A percentile compares a stretch with the other conserved stretches of the same genome.
These are phyloP conservation scores for Kodamaea plutei DNA, from an alignment of 1,139 yeast species.

Conservation along the genomic window DNA sequence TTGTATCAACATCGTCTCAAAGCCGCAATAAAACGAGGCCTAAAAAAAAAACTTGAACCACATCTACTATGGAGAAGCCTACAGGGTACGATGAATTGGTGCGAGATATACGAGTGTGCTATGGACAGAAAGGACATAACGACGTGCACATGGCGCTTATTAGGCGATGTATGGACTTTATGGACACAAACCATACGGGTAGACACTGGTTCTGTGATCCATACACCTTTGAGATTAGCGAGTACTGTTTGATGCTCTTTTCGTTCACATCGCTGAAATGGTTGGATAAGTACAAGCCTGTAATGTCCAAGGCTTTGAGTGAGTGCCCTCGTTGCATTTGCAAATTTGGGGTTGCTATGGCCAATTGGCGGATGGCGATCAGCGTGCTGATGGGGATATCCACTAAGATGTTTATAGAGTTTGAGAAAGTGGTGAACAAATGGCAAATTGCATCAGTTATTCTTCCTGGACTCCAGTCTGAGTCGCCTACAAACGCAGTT, in stretches of 20 bases:
- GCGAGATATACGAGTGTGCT: slow-evolving; percentile 19
- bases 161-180: slow-evolving; percentile 22
- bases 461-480: slow-evolving; percentile 1
- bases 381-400: slow-evolving; percentile 48
- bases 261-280: slow-evolving; percentile 51
- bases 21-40: too few species aligned
- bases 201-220: slow-evolving; percentile 58
- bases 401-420: slow-evolving; percentile 20
- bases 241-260: slow-evolving; percentile 54
- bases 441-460: slow-evolving; percentile 8
- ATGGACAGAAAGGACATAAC: slow-evolving; percentile 22
- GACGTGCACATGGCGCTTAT: slow-evolving; percentile 26
- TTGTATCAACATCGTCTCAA: too few species aligned
- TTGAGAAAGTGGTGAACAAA: slow-evolving; percentile 20
- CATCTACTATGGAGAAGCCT: too few species aligned
- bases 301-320: slow-evolving; percentile 35
- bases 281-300: slow-evolving; percentile 38
- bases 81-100: too few species aligned
- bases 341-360: slow-evolving; percentile 50
- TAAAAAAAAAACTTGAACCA: too few species aligned
- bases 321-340: slow-evolving; percentile 51
- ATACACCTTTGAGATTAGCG: slow-evolving; percentile 42
- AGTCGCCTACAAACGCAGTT: slow-evolving; percentile 19
- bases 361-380: slow-evolving; percentile 48
- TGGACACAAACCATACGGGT: slow-evolving; percentile 17